Base-by-base conservation (phyloP, 768 basidiomycete species). In the Lyophyllum shimeji region DNA sequence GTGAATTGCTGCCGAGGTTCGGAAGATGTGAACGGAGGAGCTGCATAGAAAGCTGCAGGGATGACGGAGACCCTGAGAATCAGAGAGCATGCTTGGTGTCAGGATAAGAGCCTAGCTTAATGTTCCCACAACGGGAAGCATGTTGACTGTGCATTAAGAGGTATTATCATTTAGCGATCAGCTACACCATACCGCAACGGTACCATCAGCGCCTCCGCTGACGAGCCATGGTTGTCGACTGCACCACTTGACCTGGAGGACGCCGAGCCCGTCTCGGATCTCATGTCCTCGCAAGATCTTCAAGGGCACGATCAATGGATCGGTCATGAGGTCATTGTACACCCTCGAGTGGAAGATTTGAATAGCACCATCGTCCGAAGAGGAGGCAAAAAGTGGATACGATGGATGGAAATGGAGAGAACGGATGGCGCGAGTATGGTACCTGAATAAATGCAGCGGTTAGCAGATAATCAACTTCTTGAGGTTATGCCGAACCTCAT, bases 331-430 rank as follows among this genome's bases (percentile, higher is more conserved):
- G 70, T 99, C 97, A 65, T 84, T 89, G 75, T 91, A 98, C 44
- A 98, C 90, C 58, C 95, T 85, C 29, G 90, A 83, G 71, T 99
- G 97, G 84, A 99, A 98, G 62, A 99, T 78, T 70, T 98, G 96
- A 63, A 98, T 93, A 40, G 93, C 87, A 25, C 97, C 97, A 71
- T 98, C 97, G 71, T 99, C 97, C 21, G 95, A 95, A 42, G 93
- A 91, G 6, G 93, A 95, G 11, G 94, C 94, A 70, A 99, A 98
- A 21, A 99, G 83, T 24, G 97, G 97, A 73, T 96, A 94, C 44
- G 85, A 85, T 17, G 93, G 91, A 68, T 97, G 95, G 81, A 96
- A 99, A 57, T 90, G 86, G 49, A 98, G 77, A 9, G 93, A 90
- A 54, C 97, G 91, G 56, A 99, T 89, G 23, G 97, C 97, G 59